Conservation (phyloP, 2,329 filamentous ascomycete species). For the Madurella fahalii region DNA sequence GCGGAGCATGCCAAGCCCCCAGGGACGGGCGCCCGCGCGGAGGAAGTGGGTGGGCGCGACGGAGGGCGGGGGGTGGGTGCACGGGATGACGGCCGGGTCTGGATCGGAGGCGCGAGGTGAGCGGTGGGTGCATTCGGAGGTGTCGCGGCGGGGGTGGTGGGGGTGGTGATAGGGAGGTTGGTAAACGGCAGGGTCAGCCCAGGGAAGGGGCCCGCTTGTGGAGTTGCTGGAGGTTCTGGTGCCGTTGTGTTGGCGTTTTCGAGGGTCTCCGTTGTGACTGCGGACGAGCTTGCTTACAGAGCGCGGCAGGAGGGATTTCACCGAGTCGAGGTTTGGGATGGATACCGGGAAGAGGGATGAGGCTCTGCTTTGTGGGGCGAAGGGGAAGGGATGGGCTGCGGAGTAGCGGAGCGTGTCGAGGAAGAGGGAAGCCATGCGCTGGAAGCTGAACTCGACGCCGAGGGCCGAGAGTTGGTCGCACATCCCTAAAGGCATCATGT, state of each 20-base stretch:
- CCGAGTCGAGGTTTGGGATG: conserved; percentile 16
- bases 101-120: not conserved
- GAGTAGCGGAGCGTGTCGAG: conserved; percentile 29
- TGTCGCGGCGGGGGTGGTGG: conserved; percentile 22
- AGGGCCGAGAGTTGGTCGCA: conserved; percentile 33
- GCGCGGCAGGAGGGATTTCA: conserved; percentile 6
- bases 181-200: conserved; percentile 15
- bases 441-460: conserved; percentile 31
- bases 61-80: conserved; percentile 23
- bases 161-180: not conserved
- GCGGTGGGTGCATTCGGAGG: conserved; percentile 22
- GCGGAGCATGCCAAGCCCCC: conserved; percentile 30
- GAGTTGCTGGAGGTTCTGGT: not conserved
- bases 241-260: not conserved
- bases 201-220: conserved; percentile 14
- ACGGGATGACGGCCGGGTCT: conserved; percentile 19
- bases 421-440: conserved; percentile 27
- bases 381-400: conserved; percentile 33
- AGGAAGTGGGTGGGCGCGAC: conserved; percentile 20
- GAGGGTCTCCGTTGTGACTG: not conserved
- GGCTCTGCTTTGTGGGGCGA: conserved; percentile 14
- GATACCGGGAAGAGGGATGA: conserved; percentile 11
- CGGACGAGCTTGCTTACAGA: conserved; percentile 11
- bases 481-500: conserved; percentile 26
- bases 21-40: conserved; percentile 27